phyloP scores from a whole-genome alignment of 768 basidiomycete species.

The Calocybe gangraenosa region DNA sequence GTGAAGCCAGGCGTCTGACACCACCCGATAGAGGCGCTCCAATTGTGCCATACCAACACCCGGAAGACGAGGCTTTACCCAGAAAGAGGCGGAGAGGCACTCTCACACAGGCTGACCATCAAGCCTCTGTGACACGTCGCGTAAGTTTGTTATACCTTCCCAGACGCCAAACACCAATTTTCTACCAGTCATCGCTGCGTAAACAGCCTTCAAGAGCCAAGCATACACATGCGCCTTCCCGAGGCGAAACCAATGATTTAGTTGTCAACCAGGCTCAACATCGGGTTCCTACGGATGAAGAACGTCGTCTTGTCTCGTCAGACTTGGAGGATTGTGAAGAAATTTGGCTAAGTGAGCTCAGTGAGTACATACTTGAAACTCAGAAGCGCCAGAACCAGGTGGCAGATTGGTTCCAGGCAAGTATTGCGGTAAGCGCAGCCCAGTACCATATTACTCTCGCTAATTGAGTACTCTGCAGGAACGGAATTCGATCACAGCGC shows the following conservation, averaged over 20 bases:
- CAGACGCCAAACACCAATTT: neutral
- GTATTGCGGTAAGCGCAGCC: constrained; percentile 47
- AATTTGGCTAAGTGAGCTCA: constrained; percentile 68
- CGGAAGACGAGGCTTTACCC: constrained; percentile 22
- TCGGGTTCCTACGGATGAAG: constrained; percentile 30
- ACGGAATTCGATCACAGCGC: constrained; percentile 62
- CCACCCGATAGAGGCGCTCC: constrained; percentile 32
- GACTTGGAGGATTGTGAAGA: constrained; percentile 82
- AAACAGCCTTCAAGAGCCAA: constrained; percentile 37
- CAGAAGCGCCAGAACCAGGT: constrained; percentile 71
- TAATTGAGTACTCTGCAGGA: constrained; percentile 41
- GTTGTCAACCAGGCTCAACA: constrained; percentile 24
- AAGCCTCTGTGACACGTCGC: constrained; percentile 39
- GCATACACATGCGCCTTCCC: constrained; percentile 23
- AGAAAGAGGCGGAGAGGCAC: constrained; percentile 48
- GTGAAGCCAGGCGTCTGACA: constrained; percentile 32
- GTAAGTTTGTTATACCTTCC: constrained; percentile 36
- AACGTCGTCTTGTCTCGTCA: constrained; percentile 55
- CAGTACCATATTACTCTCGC: constrained; percentile 1
- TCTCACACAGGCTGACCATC: constrained; percentile 55
- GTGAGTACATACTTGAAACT: constrained; percentile 66
- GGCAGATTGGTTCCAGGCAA: constrained; percentile 69
- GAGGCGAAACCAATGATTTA: constrained; percentile 21
- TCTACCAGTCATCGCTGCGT: constrained; percentile 34
- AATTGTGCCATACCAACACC: constrained; percentile 24